Base-by-base conservation (phyloP, 2,329 filamentous ascomycete species). In the Colletotrichum caudatum region DNA sequence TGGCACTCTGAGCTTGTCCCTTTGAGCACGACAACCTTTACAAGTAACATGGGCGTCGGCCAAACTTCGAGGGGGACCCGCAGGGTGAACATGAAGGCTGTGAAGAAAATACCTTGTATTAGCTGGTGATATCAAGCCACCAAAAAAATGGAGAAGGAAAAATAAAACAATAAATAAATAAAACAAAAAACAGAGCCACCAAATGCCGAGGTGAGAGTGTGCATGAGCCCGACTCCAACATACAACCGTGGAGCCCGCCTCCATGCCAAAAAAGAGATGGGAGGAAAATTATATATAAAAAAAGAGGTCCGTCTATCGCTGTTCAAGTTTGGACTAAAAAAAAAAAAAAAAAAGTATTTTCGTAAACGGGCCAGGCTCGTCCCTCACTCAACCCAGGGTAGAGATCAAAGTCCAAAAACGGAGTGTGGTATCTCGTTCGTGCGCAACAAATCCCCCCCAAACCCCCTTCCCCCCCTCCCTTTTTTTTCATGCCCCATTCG, bases 361-460 rank as follows among this genome's bases (percentile, higher is more conserved):
- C 33, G 60, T 41, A 63, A 63, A 63, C 46, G 23, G 44, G 60
- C 33, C 29, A 26, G 23, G 18, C 33, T 56, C n/a, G 33, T 20
- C 53, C 53, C 29, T 29, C 29, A 29, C 61, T 46, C 37, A 46
- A 53, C 23, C 50, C 37, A 35, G 26, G 44, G 61, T 23, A 53
- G 60, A 53, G 29, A 29, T 20, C 46, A 64, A 64, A 46, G 61
- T 54, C 37, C 33, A n/a, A 26, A 64, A 64, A 56, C 61, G 50
- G 50, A 23, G 26, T 56, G 26, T 64, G 61, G 61, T 64, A 64
- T 64, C 61, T 64, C 37, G 57, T 60, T 60, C 57, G 20, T 44
- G 61, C 61, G 33, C 61, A 46, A 41, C 37, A 50, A n/a, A 29
- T 29, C 29, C 29, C 29, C 29, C 29, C 29, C 29, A 29, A 29